Percentiles rank a stretch among this genome's conserved stretches.
These are phyloP conservation scores for Yamadazyma atmosphaerica DNA, from an alignment of 1,139 yeast species.

Conservation along the genomic window DNA sequence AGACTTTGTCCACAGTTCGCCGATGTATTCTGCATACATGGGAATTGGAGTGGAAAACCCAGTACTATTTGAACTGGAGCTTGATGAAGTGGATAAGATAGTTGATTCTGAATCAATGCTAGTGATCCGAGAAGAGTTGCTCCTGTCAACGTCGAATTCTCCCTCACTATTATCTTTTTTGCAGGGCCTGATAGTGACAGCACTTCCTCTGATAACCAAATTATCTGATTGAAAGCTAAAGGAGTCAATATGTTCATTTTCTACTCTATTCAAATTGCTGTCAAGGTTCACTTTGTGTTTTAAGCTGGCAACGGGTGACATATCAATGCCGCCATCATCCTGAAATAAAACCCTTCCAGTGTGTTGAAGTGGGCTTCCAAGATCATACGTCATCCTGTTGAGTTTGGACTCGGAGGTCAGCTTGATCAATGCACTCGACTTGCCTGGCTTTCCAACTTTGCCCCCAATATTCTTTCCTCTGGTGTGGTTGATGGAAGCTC, in stretches of 20 bases:
- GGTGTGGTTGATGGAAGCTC: too few relatives aligned
- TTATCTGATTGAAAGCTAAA: background rate
- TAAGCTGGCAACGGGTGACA: too few relatives aligned
- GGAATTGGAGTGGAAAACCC: slow-evolving; percentile 2
- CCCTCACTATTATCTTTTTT: background rate
- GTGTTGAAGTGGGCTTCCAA: too few relatives aligned
- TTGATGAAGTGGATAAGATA: background rate
- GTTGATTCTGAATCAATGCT: background rate
- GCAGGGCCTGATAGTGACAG: background rate
- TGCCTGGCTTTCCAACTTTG: too few relatives aligned
- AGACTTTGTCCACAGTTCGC: background rate
- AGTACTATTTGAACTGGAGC: background rate
- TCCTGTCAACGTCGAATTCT: background rate
- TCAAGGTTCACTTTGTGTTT: too few relatives aligned
- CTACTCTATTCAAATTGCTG: background rate
- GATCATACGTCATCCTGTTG: too few relatives aligned
- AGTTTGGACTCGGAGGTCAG: too few relatives aligned
- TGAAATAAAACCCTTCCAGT: too few relatives aligned
- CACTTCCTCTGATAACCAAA: slow-evolving; percentile 1
- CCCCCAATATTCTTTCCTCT: too few relatives aligned
- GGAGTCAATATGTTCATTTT: background rate
- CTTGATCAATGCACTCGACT: too few relatives aligned
- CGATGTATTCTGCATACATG: background rate
- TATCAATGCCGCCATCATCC: too few relatives aligned
- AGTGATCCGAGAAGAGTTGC: background rate